Base-by-base conservation (phyloP, 1,139 yeast species). In the Ogataea hybrid region DNA sequence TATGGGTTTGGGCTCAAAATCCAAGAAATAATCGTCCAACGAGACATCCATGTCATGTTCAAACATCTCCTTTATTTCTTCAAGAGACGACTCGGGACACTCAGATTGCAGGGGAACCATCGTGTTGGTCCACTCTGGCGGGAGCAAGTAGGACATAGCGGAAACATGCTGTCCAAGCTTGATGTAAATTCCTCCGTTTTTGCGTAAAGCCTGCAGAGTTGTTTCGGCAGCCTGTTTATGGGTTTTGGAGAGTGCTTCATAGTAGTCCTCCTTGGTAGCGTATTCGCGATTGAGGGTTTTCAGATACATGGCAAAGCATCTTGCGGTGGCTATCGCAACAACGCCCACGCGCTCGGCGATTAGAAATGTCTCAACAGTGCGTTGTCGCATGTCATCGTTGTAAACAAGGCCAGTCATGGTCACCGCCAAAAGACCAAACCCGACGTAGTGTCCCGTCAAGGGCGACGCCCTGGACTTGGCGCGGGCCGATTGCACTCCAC, bases 131-230 rank as follows among this genome's bases (percentile, higher is more conserved):
- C 99, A 92, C 65, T 94, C 97, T 10, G 68, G 72, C 0, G 99
- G 98, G 45, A 92, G 69, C 27, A 92, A 68, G 63, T 92, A 94
- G 0, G 97, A 87, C 73, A 92, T 73, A 0, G 97, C 97, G 25
- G 92, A 78, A 15, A 92, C 71, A 62, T 92, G 98, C 61, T 92
- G 98, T 6, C 99, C 98, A 35, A 92, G 69, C 61, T 94, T 94
- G 62, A 92, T 92, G 63, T 84, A 92, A 6, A 92, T 76, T 3
- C 98, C 98, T 12, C 96, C 97, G 58, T 92, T 92, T 27, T 70
- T 72, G 55, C 88, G 92, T 28, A 92, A 68, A 0, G 97, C 97
- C 42, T 68, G 67, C 47, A 88, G 70, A 0, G 97, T 87, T 38
- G 89, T 81, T 14, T 70, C 62, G 0, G 98, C 97, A 37, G 96